Evolutionary conservation across 1,284 basidiomycete genomes (phyloP), one percentile per base, ranked within the genome.

Genomic region (Naganishia albida): DNA sequence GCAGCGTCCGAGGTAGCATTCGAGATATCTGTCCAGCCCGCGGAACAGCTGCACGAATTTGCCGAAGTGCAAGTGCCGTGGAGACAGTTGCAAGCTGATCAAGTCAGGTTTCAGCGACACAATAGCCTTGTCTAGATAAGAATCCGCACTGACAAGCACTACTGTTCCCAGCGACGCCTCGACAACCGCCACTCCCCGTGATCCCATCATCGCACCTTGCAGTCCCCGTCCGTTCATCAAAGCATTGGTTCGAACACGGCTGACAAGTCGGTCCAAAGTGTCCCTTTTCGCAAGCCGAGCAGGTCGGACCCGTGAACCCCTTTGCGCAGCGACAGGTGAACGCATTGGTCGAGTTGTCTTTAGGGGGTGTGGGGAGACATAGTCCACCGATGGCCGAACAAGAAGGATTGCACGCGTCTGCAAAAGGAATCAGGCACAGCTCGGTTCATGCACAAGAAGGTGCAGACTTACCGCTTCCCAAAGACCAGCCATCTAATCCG

Each of bases 131-230:
- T 28, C 2, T 7, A 26, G 12, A 43, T 1, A 13, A 12, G 20
- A 23, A 15, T 42, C 18, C 28, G 39, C 13, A 64, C 71, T 67
- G 43, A 74, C 72, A 39, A 1, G 67, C 63, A 7, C 64, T 50
- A 49, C 59, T 70, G 66, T 51, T 69, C 7, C 69, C 69, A 2
- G 64, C 23, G 0, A 73, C 69, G 4, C 77, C 75, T n/a, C 78
- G 64, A 68, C 81, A 81, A 1, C 69, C 63, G 0, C 81, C 81
- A 0, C 73, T 74, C 0, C 81, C 80, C 0, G 66, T 60, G 0
- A 78, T 42, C 0, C 80, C 80, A 53, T 80, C 79, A 62, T 80
- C 75, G 68, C 80, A 82, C 8, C 68, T 50, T 2, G 34, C 38
- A 7, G 20, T 54, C 28, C 1, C 71, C 66, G 67, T 80, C 81